Evolutionary conservation across 116 monocot genomes (phyloP).

Genomic region (Zostera marina): DNA sequence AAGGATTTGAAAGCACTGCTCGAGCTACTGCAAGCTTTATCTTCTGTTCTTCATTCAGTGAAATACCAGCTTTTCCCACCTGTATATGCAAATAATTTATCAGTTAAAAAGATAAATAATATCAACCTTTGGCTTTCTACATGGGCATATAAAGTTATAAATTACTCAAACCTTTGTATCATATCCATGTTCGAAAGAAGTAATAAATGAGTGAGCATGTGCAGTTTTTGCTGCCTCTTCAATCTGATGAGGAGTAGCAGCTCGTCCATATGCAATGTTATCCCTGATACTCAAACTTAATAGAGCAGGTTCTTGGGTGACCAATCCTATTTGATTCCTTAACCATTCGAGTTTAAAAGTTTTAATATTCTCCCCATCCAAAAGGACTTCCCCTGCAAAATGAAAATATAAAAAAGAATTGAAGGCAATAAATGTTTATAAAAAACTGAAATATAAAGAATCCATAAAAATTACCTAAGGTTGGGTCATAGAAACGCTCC

Average conservation of each 20-base stretch:
- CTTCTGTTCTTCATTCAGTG: constrained; percentile 82
- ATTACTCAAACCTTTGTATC: constrained; percentile 55
- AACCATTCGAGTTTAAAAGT: constrained; percentile 87
- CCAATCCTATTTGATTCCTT: constrained; percentile 96
- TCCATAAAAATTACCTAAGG: constrained; percentile 39
- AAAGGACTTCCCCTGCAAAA: constrained; percentile 79
- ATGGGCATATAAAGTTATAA: neutral
- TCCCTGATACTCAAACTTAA: constrained; percentile 93
- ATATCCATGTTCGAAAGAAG: constrained; percentile 79
- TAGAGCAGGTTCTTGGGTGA: constrained; percentile 92
- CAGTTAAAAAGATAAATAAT: neutral
- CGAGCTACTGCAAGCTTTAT: constrained; percentile 93
- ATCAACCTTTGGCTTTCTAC: neutral
- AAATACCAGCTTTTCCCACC: constrained; percentile 86
- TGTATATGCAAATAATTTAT: constrained; percentile 8
- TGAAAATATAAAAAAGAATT: constrained; percentile 2
- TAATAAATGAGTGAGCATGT: constrained; percentile 87
- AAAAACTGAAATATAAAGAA: neutral
- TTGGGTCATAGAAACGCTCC: constrained; percentile 99
- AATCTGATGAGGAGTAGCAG: constrained; percentile 81
- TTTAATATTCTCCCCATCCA: constrained; percentile 98
- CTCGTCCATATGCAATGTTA: constrained; percentile 90
- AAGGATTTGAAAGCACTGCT: constrained; percentile 92
- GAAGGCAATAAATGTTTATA: neutral
- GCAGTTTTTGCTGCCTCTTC: constrained; percentile 99